These are phyloP conservation scores for Peniophora sp. DNA, from an alignment of 1,284 basidiomycete genomes.

Conservation along the genomic window DNA sequence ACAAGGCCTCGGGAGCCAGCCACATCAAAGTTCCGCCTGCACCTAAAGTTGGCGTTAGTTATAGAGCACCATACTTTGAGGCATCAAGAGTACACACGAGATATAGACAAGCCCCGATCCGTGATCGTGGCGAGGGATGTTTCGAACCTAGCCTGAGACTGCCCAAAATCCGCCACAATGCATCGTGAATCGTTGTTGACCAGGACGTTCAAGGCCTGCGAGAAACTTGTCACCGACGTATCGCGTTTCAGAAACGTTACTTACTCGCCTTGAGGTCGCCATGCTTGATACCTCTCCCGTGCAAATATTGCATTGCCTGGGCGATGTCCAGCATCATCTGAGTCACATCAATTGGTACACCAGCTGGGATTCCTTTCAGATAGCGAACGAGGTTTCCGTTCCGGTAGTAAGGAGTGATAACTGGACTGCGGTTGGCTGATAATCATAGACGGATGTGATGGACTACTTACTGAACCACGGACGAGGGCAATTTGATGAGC, in stretches of 20 bases:
- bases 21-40: background rate
- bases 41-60: background rate
- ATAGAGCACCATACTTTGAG: background rate
- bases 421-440: background rate
- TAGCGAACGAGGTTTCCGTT: background rate
- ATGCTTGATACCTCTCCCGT: background rate
- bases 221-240: background rate
- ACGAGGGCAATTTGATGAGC: no score
- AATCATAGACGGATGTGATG: no score
- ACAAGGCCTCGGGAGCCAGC: background rate
- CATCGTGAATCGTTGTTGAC: background rate
- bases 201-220: background rate
- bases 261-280: background rate
- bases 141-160: background rate
- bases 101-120: background rate
- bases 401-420: background rate
- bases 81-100: background rate
- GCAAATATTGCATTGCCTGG: background rate
- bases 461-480: no score
- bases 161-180: background rate
- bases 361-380: background rate
- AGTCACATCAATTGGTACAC: background rate
- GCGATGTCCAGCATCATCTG: background rate
- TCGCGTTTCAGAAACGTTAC: background rate
- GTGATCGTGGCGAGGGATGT: background rate